Base-by-base conservation (phyloP, 2,329 filamentous ascomycete genomes). In the Paracorniculantispora psalliotae region DNA sequence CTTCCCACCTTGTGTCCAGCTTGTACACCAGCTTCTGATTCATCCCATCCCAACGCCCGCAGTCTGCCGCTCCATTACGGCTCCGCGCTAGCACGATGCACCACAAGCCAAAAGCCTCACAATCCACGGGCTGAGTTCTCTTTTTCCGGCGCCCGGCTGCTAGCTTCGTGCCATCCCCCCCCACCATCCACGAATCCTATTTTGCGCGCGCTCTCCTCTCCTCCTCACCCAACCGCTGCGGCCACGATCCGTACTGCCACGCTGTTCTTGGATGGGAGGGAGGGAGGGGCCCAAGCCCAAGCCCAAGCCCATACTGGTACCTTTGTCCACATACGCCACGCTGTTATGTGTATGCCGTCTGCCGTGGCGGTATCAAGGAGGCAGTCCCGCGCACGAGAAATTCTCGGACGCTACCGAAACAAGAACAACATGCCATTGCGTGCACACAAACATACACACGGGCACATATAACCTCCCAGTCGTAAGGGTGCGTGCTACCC, bases 281-380 rank as follows among this genome's bases (percentile, higher is more conserved):
- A 13, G 6, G 30, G 6, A 12, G 6, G 12, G 12, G 30, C 30
- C 6, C 30, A 33, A 33, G 30, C 30, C 30, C 30, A 33, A 33
- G 30, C 30, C 30, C 6, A 33, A 33, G 12, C 12, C 33, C 54
- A 56, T 41, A 25, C 25, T 28, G 54, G 44, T 33, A 39, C 54
- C 44, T 57, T 57, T 48, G 54, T 49, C 44, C 25, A 44, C 54
- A 57, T 49, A 57, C 23, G 54, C 53, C 53, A 48, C 53, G 15
- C 4, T n/a, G n/a, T n/a, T n/a, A n/a, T n/a, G n/a, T n/a, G 15
- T 4, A 39, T 15, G 23, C 41, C 33, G 5, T n/a, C n/a, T 46
- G 52, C 15, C 17, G 15, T 37, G 41, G 23, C 41, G 21, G 21
- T 26, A 21, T 57, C 46, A 33, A 41, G 12, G 26, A 23, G n/a